Conservation (phyloP, 352 stramenopile species). For the Globisporangium yorkense region DNA sequence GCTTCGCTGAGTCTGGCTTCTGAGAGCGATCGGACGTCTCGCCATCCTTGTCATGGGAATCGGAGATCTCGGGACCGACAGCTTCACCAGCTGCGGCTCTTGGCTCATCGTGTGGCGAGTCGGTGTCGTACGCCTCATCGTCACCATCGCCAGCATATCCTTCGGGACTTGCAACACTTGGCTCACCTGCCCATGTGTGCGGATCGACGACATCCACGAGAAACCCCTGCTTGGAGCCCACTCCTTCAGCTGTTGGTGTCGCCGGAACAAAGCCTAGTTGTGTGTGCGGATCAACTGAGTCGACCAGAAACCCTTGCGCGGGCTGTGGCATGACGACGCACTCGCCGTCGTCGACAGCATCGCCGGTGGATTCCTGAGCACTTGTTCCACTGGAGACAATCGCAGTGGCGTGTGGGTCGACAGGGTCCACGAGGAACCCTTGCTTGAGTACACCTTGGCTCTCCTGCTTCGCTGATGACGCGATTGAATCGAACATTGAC, state of each 20-base stretch:
- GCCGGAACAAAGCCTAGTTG: background rate
- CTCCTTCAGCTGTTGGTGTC: background rate
- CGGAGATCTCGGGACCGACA: background rate
- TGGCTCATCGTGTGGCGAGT: background rate
- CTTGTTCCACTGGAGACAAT: no score
- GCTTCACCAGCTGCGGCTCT: background rate
- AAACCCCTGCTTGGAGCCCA: background rate
- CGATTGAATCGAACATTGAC: background rate
- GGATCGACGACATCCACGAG: background rate
- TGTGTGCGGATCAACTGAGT: no score
- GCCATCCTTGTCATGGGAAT: background rate
- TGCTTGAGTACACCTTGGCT: no score
- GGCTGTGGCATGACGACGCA: no score
- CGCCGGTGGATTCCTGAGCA: no score
- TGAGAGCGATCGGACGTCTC: no score
- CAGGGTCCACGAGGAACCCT: no score
- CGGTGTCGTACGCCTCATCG: background rate
- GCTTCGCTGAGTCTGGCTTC: no score
- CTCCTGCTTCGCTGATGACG: background rate
- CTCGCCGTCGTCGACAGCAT: no score
- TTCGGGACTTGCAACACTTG: background rate
- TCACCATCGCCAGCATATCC: background rate
- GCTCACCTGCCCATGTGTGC: background rate
- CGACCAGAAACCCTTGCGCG: no score
- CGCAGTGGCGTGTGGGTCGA: no score